Evolutionary conservation across 768 basidiomycete species (phyloP).

Genomic region (Boletus rubroflammeus): DNA sequence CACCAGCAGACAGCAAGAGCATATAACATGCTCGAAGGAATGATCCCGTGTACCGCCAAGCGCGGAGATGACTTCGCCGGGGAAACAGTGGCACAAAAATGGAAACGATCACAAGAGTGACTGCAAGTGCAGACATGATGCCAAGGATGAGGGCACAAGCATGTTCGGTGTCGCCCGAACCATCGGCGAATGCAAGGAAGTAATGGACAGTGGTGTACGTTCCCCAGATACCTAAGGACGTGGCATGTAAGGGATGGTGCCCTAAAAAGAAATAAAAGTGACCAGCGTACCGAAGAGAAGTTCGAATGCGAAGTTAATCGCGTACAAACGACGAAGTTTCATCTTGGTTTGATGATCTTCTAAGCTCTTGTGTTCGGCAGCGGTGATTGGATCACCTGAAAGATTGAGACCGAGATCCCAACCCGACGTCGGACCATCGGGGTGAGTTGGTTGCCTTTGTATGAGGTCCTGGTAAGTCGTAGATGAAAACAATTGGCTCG

Average conservation of each 20-base stretch:
- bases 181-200: constrained; percentile 53
- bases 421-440: constrained; percentile 32
- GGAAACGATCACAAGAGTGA: constrained; percentile 34
- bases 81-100: constrained; percentile 38
- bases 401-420: constrained; percentile 32
- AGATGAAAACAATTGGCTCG: constrained; percentile 16
- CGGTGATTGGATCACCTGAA: constrained; percentile 30
- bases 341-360: constrained; percentile 28
- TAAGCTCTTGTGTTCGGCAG: constrained; percentile 29
- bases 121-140: constrained; percentile 19
- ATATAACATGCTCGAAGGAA: constrained; percentile 43
- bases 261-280: neutral
- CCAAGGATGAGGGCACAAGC: constrained; percentile 31
- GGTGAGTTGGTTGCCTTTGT: constrained; percentile 41
- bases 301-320: constrained; percentile 28
- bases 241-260: neutral
- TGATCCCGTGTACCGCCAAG: constrained; percentile 12
- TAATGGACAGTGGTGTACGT: constrained; percentile 63
- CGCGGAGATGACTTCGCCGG: constrained; percentile 16
- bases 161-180: constrained; percentile 40
- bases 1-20: constrained; percentile 47
- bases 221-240: constrained; percentile 50
- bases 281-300: constrained; percentile 35
- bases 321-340: constrained; percentile 34
- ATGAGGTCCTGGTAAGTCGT: constrained; percentile 37